Conservation (phyloP, 257 asterid species). For the Anisodus acutangulus region DNA sequence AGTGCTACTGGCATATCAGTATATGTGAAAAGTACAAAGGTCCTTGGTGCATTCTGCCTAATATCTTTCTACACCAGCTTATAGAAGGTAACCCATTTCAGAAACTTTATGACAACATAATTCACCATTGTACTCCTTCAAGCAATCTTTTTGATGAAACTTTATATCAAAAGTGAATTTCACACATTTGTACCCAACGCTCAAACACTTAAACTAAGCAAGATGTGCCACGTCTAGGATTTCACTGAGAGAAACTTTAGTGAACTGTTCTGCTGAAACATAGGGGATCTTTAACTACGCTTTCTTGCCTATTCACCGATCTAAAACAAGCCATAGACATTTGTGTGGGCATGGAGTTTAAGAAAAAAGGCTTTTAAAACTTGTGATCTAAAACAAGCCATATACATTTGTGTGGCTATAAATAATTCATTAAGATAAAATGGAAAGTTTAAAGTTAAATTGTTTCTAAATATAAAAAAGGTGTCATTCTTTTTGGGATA, state of each 20-base stretch:
- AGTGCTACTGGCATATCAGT: not conserved
- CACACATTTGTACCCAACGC: not conserved
- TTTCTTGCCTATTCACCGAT: not conserved
- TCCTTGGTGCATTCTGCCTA: not conserved
- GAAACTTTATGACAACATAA: not conserved
- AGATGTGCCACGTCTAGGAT: not conserved
- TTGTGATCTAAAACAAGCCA: not conserved
- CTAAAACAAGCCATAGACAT: no score
- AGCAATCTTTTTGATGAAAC: not conserved
- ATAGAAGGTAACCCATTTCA: not conserved
- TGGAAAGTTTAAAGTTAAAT: not conserved
- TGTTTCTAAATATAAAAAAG: not conserved
- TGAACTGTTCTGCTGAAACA: not conserved
- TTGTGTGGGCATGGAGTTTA: not conserved
- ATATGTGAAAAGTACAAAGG: not conserved
- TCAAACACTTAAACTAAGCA: constrained; percentile 2
- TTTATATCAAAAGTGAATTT: not conserved
- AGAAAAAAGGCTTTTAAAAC: not conserved
- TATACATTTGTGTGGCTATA: not conserved
- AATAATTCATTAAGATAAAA: not conserved
- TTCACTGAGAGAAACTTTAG: not conserved
- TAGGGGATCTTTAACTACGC: not conserved
- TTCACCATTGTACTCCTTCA: constrained; percentile 2
- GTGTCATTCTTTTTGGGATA: not conserved
- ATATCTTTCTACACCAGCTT: not conserved